Evolutionary conservation across 1,139 yeast species (phyloP).

Genomic region (Schwanniomyces etchellsii): DNA sequence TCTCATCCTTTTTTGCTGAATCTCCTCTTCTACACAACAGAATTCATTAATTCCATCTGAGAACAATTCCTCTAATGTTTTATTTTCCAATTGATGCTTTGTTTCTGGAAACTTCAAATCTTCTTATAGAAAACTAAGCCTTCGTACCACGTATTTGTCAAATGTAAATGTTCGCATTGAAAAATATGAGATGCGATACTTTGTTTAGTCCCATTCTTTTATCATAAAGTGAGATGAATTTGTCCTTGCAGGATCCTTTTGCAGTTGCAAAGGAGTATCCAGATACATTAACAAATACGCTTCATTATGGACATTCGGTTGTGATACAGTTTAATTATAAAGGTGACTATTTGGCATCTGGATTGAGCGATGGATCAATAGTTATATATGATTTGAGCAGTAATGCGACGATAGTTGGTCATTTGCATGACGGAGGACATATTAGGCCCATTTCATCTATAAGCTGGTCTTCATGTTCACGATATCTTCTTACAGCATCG

Average conservation of each 20-base stretch:
- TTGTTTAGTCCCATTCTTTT: too few species aligned
- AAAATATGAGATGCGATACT: too few species aligned
- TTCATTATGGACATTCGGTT: conserved; percentile 67
- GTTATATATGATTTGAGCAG: conserved; percentile 71
- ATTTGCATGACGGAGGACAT: conserved; percentile 53
- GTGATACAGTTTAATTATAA: conserved; percentile 64
- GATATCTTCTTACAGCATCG: conserved; percentile 67
- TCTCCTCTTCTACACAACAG: not conserved
- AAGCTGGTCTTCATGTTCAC: conserved; percentile 72
- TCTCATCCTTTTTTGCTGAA: not conserved
- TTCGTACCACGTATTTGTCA: too few species aligned
- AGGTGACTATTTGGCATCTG: conserved; percentile 89
- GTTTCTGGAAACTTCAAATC: too few species aligned
- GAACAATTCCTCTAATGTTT: too few species aligned
- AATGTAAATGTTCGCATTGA: too few species aligned
- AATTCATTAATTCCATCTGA: not conserved
- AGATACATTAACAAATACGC: conserved; percentile 65
- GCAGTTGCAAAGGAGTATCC: conserved; percentile 92
- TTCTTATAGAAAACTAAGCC: too few species aligned
- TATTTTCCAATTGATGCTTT: too few species aligned
- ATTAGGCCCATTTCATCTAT: conserved; percentile 70
- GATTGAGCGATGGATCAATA: conserved; percentile 74
- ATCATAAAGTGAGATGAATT: too few species aligned
- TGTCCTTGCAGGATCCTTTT: conserved; percentile 86
- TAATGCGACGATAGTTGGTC: conserved; percentile 48